Conservation (phyloP, 2,329 filamentous ascomycete genomes). For the Aspergillus nomiae region DNA sequence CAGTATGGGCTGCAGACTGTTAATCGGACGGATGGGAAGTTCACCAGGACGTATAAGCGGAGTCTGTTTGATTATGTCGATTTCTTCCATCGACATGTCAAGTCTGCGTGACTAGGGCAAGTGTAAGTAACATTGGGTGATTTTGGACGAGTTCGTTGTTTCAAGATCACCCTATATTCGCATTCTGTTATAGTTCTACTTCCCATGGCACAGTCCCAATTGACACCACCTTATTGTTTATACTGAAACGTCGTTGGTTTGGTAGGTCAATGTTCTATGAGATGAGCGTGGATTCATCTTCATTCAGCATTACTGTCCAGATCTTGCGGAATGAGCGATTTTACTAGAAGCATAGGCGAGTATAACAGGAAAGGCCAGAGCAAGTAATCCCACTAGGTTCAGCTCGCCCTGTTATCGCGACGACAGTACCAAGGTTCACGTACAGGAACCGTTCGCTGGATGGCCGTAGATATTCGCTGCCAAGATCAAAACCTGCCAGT, state of each 20-base stretch:
- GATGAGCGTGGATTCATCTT: neutral
- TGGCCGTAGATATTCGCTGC: neutral
- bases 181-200: neutral
- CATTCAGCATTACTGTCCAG: neutral
- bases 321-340: neutral
- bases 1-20: slow-evolving; percentile 62
- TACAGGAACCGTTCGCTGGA: neutral
- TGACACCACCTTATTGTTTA: neutral
- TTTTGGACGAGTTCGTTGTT: neutral
- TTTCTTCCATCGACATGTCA: slow-evolving; percentile 34
- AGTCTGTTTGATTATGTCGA: slow-evolving; percentile 62
- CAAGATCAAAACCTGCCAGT: neutral
- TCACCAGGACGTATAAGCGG: slow-evolving; percentile 57
- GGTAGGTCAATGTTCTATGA: neutral
- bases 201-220: neutral
- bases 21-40: slow-evolving; percentile 50
- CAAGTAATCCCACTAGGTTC: neutral
- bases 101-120: neutral
- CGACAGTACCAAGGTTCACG: neutral
- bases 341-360: neutral
- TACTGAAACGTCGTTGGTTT: neutral
- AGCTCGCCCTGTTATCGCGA: neutral
- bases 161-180: too few relatives aligned
- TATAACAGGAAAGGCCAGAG: neutral
- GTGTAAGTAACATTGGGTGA: neutral